A percentile compares a stretch with the other conserved stretches of the same genome.
These are phyloP conservation scores for Talaromyces piceae DNA, from an alignment of 2,329 filamentous ascomycete genomes.

Conservation along the genomic window DNA sequence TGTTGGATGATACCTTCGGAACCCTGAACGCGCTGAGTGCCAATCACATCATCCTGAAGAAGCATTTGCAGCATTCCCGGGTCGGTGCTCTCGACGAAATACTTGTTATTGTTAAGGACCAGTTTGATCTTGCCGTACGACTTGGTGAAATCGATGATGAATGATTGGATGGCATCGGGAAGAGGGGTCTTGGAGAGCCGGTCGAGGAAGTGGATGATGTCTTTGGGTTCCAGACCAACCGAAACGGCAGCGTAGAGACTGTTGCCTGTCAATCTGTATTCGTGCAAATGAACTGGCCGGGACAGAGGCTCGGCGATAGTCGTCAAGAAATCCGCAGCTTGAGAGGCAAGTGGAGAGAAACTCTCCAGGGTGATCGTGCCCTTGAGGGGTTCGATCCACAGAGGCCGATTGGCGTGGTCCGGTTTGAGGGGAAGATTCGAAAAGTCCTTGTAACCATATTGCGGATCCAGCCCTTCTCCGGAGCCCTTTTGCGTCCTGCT, in stretches of 20 bases:
- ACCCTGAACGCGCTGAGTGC: slow-evolving; percentile 67
- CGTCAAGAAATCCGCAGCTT: slow-evolving; percentile 89
- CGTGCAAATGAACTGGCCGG: slow-evolving; percentile 82
- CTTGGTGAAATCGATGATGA: slow-evolving; percentile 74
- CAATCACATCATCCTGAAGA: slow-evolving; percentile 77
- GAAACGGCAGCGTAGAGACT: slow-evolving; percentile 93
- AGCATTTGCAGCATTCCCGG: slow-evolving; percentile 77
- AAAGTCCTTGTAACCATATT: slow-evolving; percentile 65
- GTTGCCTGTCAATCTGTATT: slow-evolving; percentile 85
- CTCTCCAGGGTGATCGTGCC: slow-evolving; percentile 89
- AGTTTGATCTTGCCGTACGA: slow-evolving; percentile 95
- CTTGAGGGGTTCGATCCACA: slow-evolving; percentile 87
- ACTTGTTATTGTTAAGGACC: slow-evolving; percentile 88
- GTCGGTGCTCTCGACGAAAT: slow-evolving; percentile 88
- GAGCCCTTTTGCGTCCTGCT: slow-evolving; percentile 39
- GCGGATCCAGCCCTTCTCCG: slow-evolving; percentile 42
- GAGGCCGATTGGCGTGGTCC: slow-evolving; percentile 79
- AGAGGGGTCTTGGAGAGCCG: slow-evolving; percentile 82
- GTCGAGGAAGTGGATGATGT: slow-evolving; percentile 85
- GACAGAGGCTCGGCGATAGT: slow-evolving; percentile 92
- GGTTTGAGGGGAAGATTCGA: slow-evolving; percentile 75
- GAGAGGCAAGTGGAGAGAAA: slow-evolving; percentile 77
- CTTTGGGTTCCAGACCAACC: slow-evolving; percentile 78
- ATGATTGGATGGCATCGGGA: slow-evolving; percentile 70
- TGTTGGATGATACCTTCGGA: slow-evolving; percentile 67